Base-by-base conservation (phyloP, 192 early-diverging fungal species). In the Globomyces pollinis-pini region DNA sequence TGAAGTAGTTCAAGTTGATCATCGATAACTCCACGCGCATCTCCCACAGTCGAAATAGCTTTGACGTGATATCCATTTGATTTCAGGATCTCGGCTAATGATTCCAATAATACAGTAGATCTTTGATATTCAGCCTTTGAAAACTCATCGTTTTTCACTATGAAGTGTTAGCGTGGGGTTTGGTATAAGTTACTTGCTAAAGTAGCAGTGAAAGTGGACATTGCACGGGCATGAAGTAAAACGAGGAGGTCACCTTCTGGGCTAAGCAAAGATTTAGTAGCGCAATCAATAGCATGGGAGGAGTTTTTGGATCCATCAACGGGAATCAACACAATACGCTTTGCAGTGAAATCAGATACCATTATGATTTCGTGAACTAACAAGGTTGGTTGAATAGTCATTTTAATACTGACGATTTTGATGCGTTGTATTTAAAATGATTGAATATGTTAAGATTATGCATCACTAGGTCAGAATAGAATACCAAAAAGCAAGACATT, bases 11-110 rank as follows among this genome's bases (percentile, higher is more conserved):
- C 57, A 11, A 74, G 69, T 50, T 88, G 86, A 34, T 70, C 62
- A 16, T 79, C 72, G 43, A 88, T 58, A 44, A 85, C 86, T 24
- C 71, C 67, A 13, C 79, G 65, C 2, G 86, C 64, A 63, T 88
- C 86, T 1, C 86, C 86, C 21, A 62, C 44, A n/a, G 54, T 16
- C 0, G 83, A 70, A 52, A 84, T 68, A 18, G 81, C 78, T 54
- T 73, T 66, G 31, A 39, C 28, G 12, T 61, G 20, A 32, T 47
- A 47, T 8, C 44, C 44, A 3, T 20, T 26, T 5, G 11, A 7
- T 7, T 21, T 47, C 44, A 47, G 28, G 23, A 20, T 47, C 23
- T 47, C 23, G 2, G 44, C 44, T n/a, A 28, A 47, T 28, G 28
- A 47, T 3, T 20, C 23, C 12, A 47, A 28, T 26, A n/a, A 28